phyloP scores from a whole-genome alignment of 1,284 basidiomycete species.

The Irpex sp. region DNA sequence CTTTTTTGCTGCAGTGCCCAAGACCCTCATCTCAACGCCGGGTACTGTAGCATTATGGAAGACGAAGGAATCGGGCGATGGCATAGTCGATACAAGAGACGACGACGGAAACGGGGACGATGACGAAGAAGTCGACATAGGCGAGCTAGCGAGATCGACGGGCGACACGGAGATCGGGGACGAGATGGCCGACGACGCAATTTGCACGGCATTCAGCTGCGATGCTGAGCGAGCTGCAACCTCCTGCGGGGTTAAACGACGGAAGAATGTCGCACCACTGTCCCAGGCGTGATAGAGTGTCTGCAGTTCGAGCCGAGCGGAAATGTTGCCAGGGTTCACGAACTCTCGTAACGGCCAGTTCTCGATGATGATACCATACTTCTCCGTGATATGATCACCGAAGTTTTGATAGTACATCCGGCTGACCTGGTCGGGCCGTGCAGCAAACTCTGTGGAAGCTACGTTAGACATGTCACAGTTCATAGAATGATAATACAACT shows the following conservation, averaged over 20 bases:
- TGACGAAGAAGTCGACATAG: no score
- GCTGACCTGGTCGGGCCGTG: not conserved
- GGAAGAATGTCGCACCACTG: constrained; percentile 1
- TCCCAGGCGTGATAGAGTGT: constrained; percentile 13
- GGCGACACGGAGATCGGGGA: no score
- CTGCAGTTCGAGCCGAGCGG: constrained; percentile 9
- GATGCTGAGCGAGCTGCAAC: not conserved
- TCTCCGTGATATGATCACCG: constrained; percentile 15
- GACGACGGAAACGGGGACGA: no score
- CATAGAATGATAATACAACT: not conserved
- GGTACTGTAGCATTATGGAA: not conserved
- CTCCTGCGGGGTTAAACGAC: not conserved
- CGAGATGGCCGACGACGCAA: no score
- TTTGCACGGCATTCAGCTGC: not conserved
- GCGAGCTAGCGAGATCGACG: no score
- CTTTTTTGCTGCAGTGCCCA: not conserved
- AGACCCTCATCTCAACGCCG: not conserved
- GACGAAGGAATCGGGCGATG: not conserved
- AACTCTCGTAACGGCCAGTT: constrained; percentile 20
- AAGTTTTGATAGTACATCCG: constrained; percentile 18
- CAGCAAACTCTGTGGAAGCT: not conserved
- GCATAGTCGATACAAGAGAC: not conserved
- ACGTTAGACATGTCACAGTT: no score
- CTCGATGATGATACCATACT: constrained; percentile 16
- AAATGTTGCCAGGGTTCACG: constrained; percentile 14